Conservation (phyloP, 148 eudicot genomes). For the Camellia japonica region DNA sequence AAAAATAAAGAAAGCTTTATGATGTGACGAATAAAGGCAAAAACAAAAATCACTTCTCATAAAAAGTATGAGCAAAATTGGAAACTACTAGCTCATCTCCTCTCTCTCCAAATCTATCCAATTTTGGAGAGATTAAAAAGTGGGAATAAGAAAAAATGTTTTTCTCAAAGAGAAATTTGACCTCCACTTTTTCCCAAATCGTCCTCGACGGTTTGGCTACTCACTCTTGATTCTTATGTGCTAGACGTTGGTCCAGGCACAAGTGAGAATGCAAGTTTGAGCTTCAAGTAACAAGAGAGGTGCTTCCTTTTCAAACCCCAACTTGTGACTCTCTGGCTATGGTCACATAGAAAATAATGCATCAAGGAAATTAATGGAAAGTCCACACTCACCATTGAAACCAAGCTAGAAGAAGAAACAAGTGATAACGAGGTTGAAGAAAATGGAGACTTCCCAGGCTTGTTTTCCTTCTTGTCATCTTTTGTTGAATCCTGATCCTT, state of each 20-base stretch:
- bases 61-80: not conserved
- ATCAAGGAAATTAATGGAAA: not conserved
- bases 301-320: not conserved
- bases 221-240: no score
- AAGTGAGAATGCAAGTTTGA: not conserved
- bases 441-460: conserved; percentile 59
- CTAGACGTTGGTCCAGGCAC: not conserved
- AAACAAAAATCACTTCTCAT: not conserved
- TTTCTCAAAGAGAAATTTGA: not conserved
- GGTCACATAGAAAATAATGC: not conserved
- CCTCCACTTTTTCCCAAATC: not conserved
- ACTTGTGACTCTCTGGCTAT: not conserved
- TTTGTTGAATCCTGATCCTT: conserved; percentile 32
- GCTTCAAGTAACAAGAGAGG: not conserved
- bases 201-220: no score
- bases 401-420: conserved; percentile 43
- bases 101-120: no score
- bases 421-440: conserved; percentile 58
- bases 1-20: no score
- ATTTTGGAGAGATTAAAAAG: no score
- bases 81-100: no score
- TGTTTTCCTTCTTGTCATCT: conserved; percentile 35
- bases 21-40: no score
- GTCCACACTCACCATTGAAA: conserved; percentile 50
- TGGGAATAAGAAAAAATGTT: no score